Evolutionary conservation across 345 rosid genomes (phyloP).

Genomic region (Arabidopsis arenosa): DNA sequence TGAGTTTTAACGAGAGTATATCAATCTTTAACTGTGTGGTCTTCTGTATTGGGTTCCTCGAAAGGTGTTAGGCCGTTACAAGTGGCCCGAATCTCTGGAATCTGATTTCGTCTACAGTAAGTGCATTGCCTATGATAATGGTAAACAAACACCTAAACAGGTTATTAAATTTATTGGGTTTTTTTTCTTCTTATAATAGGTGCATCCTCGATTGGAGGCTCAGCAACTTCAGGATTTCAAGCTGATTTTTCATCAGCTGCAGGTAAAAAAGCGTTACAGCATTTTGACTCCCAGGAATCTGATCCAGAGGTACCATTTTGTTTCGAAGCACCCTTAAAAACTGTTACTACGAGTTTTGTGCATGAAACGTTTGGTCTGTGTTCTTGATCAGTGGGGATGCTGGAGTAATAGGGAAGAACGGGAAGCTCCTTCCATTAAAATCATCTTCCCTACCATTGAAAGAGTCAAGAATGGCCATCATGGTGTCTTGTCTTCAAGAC

Average conservation of each 20-base stretch:
- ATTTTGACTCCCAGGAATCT: conserved; percentile 84
- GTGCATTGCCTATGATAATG: conserved; percentile 28
- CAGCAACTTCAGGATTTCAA: conserved; percentile 71
- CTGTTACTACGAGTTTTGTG: conserved; percentile 8
- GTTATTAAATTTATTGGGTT: conserved; percentile 6
- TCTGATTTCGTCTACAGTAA: conserved; percentile 82
- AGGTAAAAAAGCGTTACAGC: conserved; percentile 67
- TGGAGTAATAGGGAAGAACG: conserved; percentile 89
- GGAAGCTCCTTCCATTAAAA: conserved; percentile 71
- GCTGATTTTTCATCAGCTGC: conserved; percentile 83
- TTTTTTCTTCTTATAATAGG: conserved; percentile 51
- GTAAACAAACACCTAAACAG: neutral
- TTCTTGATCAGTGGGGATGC: conserved; percentile 80
- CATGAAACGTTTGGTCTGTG: conserved; percentile 12
- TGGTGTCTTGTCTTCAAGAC: conserved; percentile 72
- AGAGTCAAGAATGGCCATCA: conserved; percentile 67
- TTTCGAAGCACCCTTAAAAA: conserved; percentile 12
- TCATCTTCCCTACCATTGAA: conserved; percentile 83
- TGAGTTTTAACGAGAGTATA: conserved; percentile 14
- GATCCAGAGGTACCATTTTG: conserved; percentile 82
- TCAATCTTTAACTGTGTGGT: conserved; percentile 16
- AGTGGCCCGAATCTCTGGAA: conserved; percentile 85
- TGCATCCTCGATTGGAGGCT: conserved; percentile 78
- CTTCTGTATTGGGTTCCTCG: conserved; percentile 27
- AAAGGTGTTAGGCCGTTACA: conserved; percentile 75